Evolutionary conservation across 208 protist species (phyloP).

Genomic region (Acanthamoeba sp.): DNA sequence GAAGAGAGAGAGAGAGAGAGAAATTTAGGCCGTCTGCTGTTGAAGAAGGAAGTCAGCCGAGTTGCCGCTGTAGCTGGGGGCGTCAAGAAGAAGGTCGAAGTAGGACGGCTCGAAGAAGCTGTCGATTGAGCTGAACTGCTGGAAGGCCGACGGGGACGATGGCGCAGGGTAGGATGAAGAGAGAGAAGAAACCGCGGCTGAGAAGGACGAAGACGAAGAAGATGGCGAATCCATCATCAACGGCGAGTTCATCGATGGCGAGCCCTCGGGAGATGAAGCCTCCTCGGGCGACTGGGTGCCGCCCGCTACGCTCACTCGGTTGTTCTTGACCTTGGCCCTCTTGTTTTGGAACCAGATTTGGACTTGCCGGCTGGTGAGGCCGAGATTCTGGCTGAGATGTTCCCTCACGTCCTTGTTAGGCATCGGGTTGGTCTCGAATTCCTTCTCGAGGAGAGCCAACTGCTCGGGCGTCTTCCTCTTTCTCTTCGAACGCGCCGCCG

Average conservation of each 20-base stretch:
- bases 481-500: conserved; percentile 69
- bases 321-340: conserved; percentile 83
- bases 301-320: not conserved
- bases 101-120: conserved; percentile 52
- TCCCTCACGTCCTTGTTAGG: conserved; percentile 80
- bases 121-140: conserved; percentile 36
- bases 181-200: not conserved
- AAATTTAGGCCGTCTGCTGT: not conserved
- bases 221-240: not conserved
- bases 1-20: not conserved
- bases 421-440: conserved; percentile 84
- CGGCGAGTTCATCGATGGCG: not conserved
- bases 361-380: conserved; percentile 77
- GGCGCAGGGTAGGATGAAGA: conserved; percentile 18
- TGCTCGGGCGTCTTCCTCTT: conserved; percentile 83
- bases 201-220: not conserved
- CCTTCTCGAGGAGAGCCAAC: conserved; percentile 80
- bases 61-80: not conserved
- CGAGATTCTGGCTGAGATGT: conserved; percentile 78
- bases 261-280: not conserved
- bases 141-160: not conserved
- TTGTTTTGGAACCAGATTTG: conserved; percentile 88
- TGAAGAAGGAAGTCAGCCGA: not conserved
- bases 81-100: conserved; percentile 24
- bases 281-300: conserved; percentile 23